phyloP scores from a whole-genome alignment of 495 filamentous ascomycete species.

The Penicillium lagena region DNA sequence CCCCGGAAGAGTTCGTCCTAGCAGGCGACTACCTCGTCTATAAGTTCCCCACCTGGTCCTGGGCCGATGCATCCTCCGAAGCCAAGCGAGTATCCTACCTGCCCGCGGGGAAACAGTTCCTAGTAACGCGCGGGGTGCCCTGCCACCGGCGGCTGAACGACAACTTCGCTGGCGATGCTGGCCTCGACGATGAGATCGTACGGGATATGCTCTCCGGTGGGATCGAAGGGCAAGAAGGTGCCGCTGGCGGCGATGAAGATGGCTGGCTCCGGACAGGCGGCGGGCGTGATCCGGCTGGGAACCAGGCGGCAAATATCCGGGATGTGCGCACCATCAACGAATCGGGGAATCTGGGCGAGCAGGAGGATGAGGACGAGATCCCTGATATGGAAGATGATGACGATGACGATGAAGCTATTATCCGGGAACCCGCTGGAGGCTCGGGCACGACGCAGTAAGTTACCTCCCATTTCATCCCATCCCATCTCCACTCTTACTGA shows the following conservation, averaged over 20 bases:
- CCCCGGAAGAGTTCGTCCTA: constrained; percentile 91
- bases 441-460: constrained; percentile 64
- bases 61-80: constrained; percentile 76
- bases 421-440: constrained; percentile 60
- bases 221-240: constrained; percentile 41
- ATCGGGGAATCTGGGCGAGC: constrained; percentile 63
- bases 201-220: constrained; percentile 64
- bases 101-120: constrained; percentile 86
- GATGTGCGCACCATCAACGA: constrained; percentile 88
- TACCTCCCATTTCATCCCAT: background rate
- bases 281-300: constrained; percentile 39
- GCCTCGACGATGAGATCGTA: constrained; percentile 76
- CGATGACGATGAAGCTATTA: constrained; percentile 96
- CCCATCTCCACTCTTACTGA: background rate
- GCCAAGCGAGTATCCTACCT: constrained; percentile 75
- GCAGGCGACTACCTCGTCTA: constrained; percentile 98
- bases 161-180: constrained; percentile 83
- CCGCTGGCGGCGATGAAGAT: constrained; percentile 63
- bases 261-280: constrained; percentile 90
- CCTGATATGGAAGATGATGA: constrained; percentile 98
- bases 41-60: constrained; percentile 99
- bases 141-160: constrained; percentile 88
- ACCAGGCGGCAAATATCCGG: constrained; percentile 58
- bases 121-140: constrained; percentile 90
- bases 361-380: constrained; percentile 80